phyloP scores from a whole-genome alignment of 2,329 filamentous ascomycete genomes.

The Beauveria bassiana region DNA sequence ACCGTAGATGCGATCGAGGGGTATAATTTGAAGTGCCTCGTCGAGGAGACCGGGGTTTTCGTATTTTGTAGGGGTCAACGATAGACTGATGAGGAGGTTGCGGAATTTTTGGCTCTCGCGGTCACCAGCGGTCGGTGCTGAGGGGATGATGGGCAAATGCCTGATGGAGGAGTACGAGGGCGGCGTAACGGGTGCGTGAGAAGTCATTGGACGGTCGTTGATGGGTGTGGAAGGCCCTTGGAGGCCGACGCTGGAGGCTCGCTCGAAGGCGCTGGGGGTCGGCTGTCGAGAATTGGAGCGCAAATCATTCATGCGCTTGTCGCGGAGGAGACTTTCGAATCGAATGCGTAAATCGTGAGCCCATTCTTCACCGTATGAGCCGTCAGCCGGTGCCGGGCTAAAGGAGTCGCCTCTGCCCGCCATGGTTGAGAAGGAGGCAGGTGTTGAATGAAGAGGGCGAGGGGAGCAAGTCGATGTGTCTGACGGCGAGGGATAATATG shows the following conservation, averaged over 20 bases:
- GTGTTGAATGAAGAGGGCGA: not conserved
- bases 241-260: slow-evolving; percentile 42
- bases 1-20: slow-evolving; percentile 82
- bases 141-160: slow-evolving; percentile 54
- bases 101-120: slow-evolving; percentile 65
- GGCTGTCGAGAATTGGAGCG: slow-evolving; percentile 44
- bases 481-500: slow-evolving; percentile 3
- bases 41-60: slow-evolving; percentile 94
- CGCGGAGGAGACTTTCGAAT: slow-evolving; percentile 81
- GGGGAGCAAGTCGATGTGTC: not conserved
- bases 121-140: slow-evolving; percentile 60
- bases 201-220: slow-evolving; percentile 38
- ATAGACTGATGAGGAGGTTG: slow-evolving; percentile 77
- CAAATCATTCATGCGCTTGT: slow-evolving; percentile 79
- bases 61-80: slow-evolving; percentile 83
- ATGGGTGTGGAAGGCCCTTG: slow-evolving; percentile 29
- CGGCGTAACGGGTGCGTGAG: slow-evolving; percentile 35
- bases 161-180: slow-evolving; percentile 42
- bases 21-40: slow-evolving; percentile 79
- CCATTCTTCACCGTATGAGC: slow-evolving; percentile 61
- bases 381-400: slow-evolving; percentile 22
- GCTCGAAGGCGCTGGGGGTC: slow-evolving; percentile 46
- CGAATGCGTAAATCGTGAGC: slow-evolving; percentile 71
- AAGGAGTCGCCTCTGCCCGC: slow-evolving; percentile 30
- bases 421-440: slow-evolving; percentile 22